A percentile compares a stretch with the other conserved stretches of the same genome.
Conservation (phyloP, 495 filamentous ascomycete species). For the Sphaerosporella brunnea region DNA sequence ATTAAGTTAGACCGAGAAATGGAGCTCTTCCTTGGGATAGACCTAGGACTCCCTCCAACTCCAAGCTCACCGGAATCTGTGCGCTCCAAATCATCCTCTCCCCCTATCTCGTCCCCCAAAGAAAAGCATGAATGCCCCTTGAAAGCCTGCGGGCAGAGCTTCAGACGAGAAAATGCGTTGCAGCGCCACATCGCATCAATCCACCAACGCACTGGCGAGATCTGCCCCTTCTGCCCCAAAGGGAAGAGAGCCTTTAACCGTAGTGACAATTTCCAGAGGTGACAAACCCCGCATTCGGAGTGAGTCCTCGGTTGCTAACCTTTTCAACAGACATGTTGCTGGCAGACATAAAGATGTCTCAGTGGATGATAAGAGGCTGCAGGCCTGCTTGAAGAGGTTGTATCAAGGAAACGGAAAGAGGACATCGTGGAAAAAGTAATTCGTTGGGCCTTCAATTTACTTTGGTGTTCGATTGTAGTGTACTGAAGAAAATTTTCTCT, state of each 20-base stretch:
- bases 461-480: too few species aligned
- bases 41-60: not conserved
- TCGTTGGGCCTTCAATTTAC: too few species aligned
- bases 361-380: not conserved
- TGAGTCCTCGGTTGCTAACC: not conserved
- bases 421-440: conserved; percentile 6
- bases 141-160: not conserved
- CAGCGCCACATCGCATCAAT: conserved; percentile 2
- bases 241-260: conserved; percentile 1
- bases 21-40: not conserved
- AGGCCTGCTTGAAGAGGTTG: not conserved
- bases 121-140: not conserved
- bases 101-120: not conserved
- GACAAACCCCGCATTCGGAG: not conserved
- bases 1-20: not conserved
- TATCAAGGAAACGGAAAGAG: conserved; percentile 4
- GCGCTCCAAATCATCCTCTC: not conserved
- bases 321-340: not conserved
- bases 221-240: conserved; percentile 1
- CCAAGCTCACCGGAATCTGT: not conserved
- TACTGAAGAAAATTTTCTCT: too few species aligned
- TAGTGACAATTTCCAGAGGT: conserved; percentile 8
- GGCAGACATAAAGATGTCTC: not conserved
- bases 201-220: not conserved
- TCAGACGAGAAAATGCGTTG: not conserved